Evolutionary conservation across 2,329 filamentous ascomycete genomes (phyloP), one percentile per base, ranked within the genome.

Genomic region (Cytospora piceae): DNA sequence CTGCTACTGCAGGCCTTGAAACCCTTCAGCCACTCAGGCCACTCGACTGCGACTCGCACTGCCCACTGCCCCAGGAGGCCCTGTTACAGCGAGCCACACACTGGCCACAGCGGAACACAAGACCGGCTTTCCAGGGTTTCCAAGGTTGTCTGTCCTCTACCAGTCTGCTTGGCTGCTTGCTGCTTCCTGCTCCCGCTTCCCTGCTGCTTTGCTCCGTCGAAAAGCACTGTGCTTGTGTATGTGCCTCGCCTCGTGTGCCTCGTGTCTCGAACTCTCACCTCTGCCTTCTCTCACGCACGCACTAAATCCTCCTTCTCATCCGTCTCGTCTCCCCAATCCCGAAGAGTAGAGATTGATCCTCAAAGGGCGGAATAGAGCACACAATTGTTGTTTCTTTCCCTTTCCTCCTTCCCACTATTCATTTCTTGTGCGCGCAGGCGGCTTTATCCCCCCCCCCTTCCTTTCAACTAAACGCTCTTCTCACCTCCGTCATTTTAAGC

Each of bases 321-420:
- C 62, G 37, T 56, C 51, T 61, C 61, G 54, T 52, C 12, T 27
- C 46, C 34, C 22, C 61, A 51, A 51, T 34, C 56, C 61, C 52
- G 49, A 63, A 37, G 56, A 51, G 53, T 22, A 57, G 37, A 49
- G n/a, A 49, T 49, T 49, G 46, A 49, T 56, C 65, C 65, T 57
- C 77, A 78, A 24, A 53, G 51, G 32, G 51, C 53, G 61, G 53
- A 60, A 57, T 56, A 67, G 61, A 64, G 61, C 61, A 67, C 64
- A 64, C 65, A 58, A 67, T 57, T 55, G 55, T 60, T 55, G 42
- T 58, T 56, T 42, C 53, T 15, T 60, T 29, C 75, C 72, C 27
- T 69, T 68, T 66, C 64, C 54, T 57, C 61, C 63, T 49, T 68
- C 75, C 68, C 80, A 81, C 69, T 82, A 76, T 81, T 82, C 20